These are phyloP conservation scores for Cercospora sp. DNA, from an alignment of 2,329 filamentous ascomycete genomes.

Conservation along the genomic window DNA sequence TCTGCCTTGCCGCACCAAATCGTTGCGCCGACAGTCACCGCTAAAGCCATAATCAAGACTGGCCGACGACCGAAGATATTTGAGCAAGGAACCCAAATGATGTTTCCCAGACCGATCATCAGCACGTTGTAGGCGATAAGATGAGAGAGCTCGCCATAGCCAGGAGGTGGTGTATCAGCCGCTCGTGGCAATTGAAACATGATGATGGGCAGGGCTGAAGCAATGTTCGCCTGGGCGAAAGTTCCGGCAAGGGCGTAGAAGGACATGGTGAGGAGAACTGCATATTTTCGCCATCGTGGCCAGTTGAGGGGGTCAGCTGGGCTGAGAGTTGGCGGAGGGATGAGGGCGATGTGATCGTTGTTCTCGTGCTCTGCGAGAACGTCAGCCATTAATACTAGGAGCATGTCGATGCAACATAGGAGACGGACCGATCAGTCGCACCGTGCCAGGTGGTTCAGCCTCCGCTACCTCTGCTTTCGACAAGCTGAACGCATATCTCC, in stretches of 20 bases:
- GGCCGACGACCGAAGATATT: constrained; percentile 46
- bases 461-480: constrained; percentile 44
- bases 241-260: constrained; percentile 43
- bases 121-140: constrained; percentile 44
- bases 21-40: constrained; percentile 40
- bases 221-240: constrained; percentile 41
- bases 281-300: constrained; percentile 40
- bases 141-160: constrained; percentile 40
- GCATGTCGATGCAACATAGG: background rate
- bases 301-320: constrained; percentile 47
- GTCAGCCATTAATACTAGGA: background rate
- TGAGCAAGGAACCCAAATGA: constrained; percentile 46
- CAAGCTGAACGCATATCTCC: constrained; percentile 41
- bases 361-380: constrained; percentile 33
- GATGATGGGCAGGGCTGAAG: constrained; percentile 42
- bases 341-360: constrained; percentile 42
- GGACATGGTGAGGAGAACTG: constrained; percentile 42
- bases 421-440: constrained; percentile 42
- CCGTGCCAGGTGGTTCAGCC: constrained; percentile 45
- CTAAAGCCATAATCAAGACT: constrained; percentile 41
- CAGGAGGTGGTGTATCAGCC: constrained; percentile 33
- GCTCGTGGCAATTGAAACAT: constrained; percentile 12
- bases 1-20: constrained; percentile 46
- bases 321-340: constrained; percentile 43
- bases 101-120: constrained; percentile 43